Evolutionary conservation across 768 basidiomycete genomes (phyloP), one percentile per base, ranked within the genome.

Genomic region (Calvatia gigantea): DNA sequence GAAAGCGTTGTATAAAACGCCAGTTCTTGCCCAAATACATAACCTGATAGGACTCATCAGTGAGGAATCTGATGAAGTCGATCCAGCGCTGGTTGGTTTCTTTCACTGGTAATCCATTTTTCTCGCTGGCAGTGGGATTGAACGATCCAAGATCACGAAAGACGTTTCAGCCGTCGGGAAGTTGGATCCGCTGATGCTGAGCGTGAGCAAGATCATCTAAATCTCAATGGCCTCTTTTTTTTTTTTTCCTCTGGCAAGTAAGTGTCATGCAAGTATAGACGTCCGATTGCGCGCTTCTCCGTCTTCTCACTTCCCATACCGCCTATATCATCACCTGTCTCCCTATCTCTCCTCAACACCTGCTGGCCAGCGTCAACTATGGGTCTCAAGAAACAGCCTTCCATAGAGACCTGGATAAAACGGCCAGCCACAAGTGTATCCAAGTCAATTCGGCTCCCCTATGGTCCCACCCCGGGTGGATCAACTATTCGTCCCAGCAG

Each of bases 341-440:
- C 32, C 41, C n/a, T 8, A 12, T 14, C 43, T 29, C 46, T 25
- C 39, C 54, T 38, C n/a, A 17, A 6, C 33, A 39, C 27, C 54
- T 56, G 46, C 54, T 56, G 54, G 46, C 28, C 54, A 56, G 54
- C 43, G 39, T 45, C 37, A 32, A 54, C 46, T 23, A 56, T 56
- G 54, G 35, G 17, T 12, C 17, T 47, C 37, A 55, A 29, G 45
- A 52, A 52, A 19, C 44, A 55, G n/a, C 44, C 54, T 9, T 55
- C 54, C 15, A 14, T 38, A 33, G 43, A 46, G 15, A 55, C 45
- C n/a, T 47, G 44, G 54, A 28, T 31, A 11, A 49, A n/a, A 15
- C 37, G 29, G 11, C 54, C 54, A 14, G 21, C 46, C 23, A 38
- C 51, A 12, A 21, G n/a, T 4, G 27, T 14, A 9, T 42, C 17